Percentiles rank a stretch among this genome's conserved stretches.
Conservation (phyloP, 768 basidiomycete species). For the Auriculariales sp. region DNA sequence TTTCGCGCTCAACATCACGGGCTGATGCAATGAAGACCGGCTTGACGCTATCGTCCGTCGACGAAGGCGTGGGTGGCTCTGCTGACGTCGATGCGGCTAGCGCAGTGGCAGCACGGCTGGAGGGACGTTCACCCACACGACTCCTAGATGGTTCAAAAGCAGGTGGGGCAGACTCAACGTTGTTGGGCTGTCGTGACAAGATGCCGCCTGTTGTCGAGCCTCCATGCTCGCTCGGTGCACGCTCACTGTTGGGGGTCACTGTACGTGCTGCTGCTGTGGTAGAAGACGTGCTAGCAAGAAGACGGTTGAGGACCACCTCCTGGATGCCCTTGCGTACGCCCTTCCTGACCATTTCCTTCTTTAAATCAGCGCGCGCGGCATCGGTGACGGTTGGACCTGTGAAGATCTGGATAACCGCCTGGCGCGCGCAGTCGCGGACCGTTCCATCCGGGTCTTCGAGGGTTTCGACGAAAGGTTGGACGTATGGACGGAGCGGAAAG, state of each 20-base stretch:
- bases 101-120: neutral
- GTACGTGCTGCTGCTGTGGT: too few species aligned
- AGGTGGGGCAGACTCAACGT: too few species aligned
- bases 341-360: constrained; percentile 80
- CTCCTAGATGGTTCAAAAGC: too few species aligned
- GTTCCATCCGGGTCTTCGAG: constrained; percentile 84
- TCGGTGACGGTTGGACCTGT: constrained; percentile 71
- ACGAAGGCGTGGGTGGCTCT: neutral
- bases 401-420: constrained; percentile 73
- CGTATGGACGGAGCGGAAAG: constrained; percentile 72
- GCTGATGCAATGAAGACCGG: constrained; percentile 71
- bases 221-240: too few species aligned
- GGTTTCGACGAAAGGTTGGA: constrained; percentile 63
- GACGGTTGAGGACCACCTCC: constrained; percentile 48
- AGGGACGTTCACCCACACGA: too few species aligned
- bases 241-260: too few species aligned
- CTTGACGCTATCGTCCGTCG: constrained; percentile 28
- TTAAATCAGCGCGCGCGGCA: constrained; percentile 81
- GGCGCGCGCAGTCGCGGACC: constrained; percentile 76
- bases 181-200: too few species aligned
- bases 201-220: too few species aligned
- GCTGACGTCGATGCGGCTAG: neutral
- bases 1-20: constrained; percentile 76
- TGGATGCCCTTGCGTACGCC: constrained; percentile 77
- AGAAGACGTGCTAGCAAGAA: too few species aligned